These are phyloP conservation scores for Lyophyllum shimeji DNA, from an alignment of 768 basidiomycete genomes.

Conservation along the genomic window DNA sequence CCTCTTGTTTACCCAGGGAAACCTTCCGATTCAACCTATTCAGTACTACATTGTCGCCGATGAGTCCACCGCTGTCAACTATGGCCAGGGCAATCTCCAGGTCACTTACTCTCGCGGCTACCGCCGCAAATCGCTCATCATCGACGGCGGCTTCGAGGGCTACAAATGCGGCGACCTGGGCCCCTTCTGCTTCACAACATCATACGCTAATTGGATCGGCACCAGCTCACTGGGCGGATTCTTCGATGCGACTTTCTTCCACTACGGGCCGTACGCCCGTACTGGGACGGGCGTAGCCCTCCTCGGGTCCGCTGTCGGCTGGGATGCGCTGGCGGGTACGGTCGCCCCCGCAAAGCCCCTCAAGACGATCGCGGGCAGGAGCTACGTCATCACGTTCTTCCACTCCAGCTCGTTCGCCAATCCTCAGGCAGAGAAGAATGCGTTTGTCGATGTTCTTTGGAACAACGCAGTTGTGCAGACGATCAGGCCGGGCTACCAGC, in stretches of 20 bases:
- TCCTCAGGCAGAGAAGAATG: neutral
- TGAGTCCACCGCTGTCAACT: constrained; percentile 13
- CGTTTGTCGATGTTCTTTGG: constrained; percentile 15
- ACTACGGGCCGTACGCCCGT: constrained; percentile 12
- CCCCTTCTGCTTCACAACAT: no score
- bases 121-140: constrained; percentile 4
- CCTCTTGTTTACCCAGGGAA: neutral
- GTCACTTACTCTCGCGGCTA: constrained; percentile 15
- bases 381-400: constrained; percentile 14
- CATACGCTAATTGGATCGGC: no score
- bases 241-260: constrained; percentile 14
- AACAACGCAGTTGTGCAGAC: constrained; percentile 10
- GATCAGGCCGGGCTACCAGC: constrained; percentile 10
- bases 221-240: no score
- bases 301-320: neutral
- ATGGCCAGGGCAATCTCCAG: constrained; percentile 8
- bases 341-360: constrained; percentile 10
- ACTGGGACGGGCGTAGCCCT: constrained; percentile 3
- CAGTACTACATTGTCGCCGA: constrained; percentile 14
- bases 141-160: constrained; percentile 7
- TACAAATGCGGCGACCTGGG: no score
- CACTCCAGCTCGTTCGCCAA: constrained; percentile 9
- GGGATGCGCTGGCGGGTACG: constrained; percentile 11
- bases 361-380: constrained; percentile 5
- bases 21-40: neutral